These are phyloP conservation scores for Xylariaceae sp. DNA, from an alignment of 2,329 filamentous ascomycete genomes.

Conservation along the genomic window DNA sequence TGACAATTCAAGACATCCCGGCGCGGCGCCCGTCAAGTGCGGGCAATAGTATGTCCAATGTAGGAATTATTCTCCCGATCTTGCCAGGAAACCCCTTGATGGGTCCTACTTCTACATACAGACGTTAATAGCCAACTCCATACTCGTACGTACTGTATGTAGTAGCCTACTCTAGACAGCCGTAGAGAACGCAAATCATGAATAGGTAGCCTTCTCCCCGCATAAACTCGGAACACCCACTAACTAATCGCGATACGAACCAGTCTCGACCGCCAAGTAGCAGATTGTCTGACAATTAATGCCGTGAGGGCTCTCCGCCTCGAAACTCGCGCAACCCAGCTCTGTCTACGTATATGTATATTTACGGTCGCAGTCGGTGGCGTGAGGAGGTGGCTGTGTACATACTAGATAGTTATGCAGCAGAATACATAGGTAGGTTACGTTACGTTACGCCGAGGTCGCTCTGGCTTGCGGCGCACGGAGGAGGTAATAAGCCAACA, in stretches of 20 bases:
- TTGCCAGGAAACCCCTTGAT: not conserved
- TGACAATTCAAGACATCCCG: not conserved
- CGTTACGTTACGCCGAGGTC: too few relatives aligned
- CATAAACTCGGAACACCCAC: too few relatives aligned
- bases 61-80: not conserved
- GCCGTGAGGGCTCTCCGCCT: not conserved
- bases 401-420: not conserved
- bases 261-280: not conserved
- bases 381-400: slow-evolving; percentile 22
- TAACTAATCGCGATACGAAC: too few relatives aligned
- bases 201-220: too few relatives aligned
- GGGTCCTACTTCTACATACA: not conserved
- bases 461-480: too few relatives aligned
- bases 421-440: too few relatives aligned
- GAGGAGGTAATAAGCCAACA: not conserved
- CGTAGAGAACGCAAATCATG: too few relatives aligned
- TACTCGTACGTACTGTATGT: too few relatives aligned
- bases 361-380: not conserved
- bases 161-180: too few relatives aligned
- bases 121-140: too few relatives aligned
- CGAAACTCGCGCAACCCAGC: not conserved
- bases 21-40: not conserved
- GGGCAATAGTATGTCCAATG: not conserved
- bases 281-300: not conserved
- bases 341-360: not conserved